These are phyloP conservation scores for Canariomyces notabilis DNA, from an alignment of 2,329 filamentous ascomycete genomes.

Conservation along the genomic window DNA sequence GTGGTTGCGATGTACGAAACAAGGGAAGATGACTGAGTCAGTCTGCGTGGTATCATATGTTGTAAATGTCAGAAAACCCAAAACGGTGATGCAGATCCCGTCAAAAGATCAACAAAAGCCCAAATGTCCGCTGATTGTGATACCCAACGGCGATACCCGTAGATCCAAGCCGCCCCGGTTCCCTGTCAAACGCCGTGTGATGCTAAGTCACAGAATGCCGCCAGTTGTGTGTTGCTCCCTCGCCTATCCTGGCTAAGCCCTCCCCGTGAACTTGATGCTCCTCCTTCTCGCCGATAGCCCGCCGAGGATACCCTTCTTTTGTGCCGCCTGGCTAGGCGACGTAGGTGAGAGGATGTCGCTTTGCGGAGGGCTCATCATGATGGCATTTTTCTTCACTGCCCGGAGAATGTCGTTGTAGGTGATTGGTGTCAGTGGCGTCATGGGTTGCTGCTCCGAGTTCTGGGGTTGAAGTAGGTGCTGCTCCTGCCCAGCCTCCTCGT, in stretches of 20 bases:
- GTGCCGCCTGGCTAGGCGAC: constrained; percentile 9
- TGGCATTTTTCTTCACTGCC: constrained; percentile 39
- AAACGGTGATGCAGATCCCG: background rate
- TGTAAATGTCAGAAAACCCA: background rate
- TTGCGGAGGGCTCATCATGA: constrained; percentile 23
- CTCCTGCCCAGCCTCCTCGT: constrained; percentile 23
- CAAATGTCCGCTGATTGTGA: background rate
- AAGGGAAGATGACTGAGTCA: background rate
- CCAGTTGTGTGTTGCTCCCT: background rate
- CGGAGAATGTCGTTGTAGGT: constrained; percentile 46
- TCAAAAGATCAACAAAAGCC: background rate
- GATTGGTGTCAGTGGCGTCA: constrained; percentile 30
- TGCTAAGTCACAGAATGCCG: constrained; percentile 1
- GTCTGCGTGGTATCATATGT: background rate
- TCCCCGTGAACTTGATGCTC: constrained; percentile 26
- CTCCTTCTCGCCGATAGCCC: constrained; percentile 25
- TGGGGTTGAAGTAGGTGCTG: constrained; percentile 3
- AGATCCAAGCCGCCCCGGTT: background rate
- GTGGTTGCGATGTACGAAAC: background rate
- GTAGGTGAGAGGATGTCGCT: constrained; percentile 21
- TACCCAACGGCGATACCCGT: too few species aligned
- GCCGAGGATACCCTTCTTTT: constrained; percentile 24
- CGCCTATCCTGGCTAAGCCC: background rate
- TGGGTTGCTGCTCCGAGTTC: constrained; percentile 21
- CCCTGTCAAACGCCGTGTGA: background rate